A percentile compares a stretch with the other conserved stretches of the same genome.
phyloP scores from a whole-genome alignment of 208 protist genomes.

The Porcisia hertigi region DNA sequence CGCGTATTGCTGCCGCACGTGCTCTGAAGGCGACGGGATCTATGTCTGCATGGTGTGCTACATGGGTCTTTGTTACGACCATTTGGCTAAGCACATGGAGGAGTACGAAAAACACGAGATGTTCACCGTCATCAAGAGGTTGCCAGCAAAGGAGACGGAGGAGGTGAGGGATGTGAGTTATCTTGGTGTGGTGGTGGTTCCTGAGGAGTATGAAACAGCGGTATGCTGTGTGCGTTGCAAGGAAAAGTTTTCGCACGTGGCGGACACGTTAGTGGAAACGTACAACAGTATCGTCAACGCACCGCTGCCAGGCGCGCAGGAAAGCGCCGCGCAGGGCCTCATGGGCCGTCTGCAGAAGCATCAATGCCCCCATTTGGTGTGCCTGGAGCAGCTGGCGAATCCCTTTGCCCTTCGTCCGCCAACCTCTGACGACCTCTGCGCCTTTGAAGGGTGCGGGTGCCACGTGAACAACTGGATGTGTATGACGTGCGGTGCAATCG shows the following conservation, averaged over 20 bases:
- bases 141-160: slow-evolving; percentile 49
- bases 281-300: slow-evolving; percentile 65
- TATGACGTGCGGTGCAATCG: slow-evolving; percentile 92
- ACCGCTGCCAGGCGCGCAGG: slow-evolving; percentile 61
- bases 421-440: slow-evolving; percentile 54
- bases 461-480: slow-evolving; percentile 96
- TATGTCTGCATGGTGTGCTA: slow-evolving; percentile 88
- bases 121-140: slow-evolving; percentile 74
- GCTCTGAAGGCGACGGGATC: slow-evolving; percentile 54
- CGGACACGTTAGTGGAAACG: slow-evolving; percentile 51
- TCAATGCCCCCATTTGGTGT: slow-evolving; percentile 80
- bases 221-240: slow-evolving; percentile 65
- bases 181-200: slow-evolving; percentile 59
- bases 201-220: slow-evolving; percentile 69
- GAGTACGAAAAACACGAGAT: slow-evolving; percentile 57
- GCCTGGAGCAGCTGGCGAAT: slow-evolving; percentile 71
- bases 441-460: slow-evolving; percentile 73
- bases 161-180: slow-evolving; percentile 57
- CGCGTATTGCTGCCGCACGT: slow-evolving; percentile 85
- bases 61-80: slow-evolving; percentile 67
- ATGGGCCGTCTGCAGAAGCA: slow-evolving; percentile 37
- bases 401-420: slow-evolving; percentile 50
- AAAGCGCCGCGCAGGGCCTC: slow-evolving; percentile 21
- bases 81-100: slow-evolving; percentile 70
- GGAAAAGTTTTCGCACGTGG: slow-evolving; percentile 41